A percentile compares a stretch with the other conserved stretches of the same genome.
Conservation (phyloP, 768 basidiomycete genomes). For the Psilocybe cyanescens region DNA sequence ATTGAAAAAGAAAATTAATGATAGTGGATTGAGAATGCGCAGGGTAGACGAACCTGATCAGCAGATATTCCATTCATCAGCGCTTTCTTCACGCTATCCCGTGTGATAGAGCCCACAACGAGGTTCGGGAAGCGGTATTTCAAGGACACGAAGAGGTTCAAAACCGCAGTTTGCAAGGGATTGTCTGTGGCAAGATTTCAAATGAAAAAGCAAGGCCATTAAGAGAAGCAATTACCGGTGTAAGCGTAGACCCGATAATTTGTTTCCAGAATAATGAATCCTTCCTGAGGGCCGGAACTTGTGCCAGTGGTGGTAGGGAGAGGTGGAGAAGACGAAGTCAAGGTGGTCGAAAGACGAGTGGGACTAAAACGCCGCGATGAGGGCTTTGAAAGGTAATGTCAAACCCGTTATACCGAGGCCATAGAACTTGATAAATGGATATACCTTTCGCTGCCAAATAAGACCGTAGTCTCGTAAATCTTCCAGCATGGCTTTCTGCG, state of each 20-base stretch:
- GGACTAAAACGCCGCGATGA: constrained; percentile 87
- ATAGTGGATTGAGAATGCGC: constrained; percentile 15
- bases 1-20: constrained; percentile 15
- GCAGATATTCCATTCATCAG: constrained; percentile 85
- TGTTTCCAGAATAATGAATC: constrained; percentile 98
- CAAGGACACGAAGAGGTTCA: constrained; percentile 91
- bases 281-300: constrained; percentile 67
- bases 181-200: constrained; percentile 64
- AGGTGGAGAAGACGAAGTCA: constrained; percentile 89
- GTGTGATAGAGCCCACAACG: constrained; percentile 93
- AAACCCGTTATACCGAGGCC: neutral
- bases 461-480: constrained; percentile 96
- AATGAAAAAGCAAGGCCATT: constrained; percentile 24
- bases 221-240: constrained; percentile 63
- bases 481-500: constrained; percentile 85
- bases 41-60: constrained; percentile 70
- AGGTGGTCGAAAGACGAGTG: constrained; percentile 90
- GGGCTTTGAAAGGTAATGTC: constrained; percentile 44
- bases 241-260: constrained; percentile 99
- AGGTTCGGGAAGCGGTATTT: constrained; percentile 96
- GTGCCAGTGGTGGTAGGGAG: constrained; percentile 67
- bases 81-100: constrained; percentile 95
- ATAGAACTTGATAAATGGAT: constrained; percentile 21
- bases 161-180: constrained; percentile 89
- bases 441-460: constrained; percentile 83